Evolutionary conservation across 2,329 filamentous ascomycete species (phyloP), one percentile per base, ranked within the genome.

Genomic region (Aureobasidium sp.): DNA sequence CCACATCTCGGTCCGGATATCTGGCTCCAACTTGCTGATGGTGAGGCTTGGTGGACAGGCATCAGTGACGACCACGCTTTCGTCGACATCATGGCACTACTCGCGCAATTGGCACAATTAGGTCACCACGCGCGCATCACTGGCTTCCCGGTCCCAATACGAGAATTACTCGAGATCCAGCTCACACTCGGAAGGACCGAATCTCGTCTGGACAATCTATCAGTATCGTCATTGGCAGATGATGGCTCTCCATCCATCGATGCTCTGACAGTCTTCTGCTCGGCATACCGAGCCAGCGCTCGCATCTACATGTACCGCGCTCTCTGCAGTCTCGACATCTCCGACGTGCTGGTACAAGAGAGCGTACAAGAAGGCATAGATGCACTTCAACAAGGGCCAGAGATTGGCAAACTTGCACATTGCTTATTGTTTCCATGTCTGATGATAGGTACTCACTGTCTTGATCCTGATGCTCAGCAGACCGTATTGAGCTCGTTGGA

Each of bases 241-340:
- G 39, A 44, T 27, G 39, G 29, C 39, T 21, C 14, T 10, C 37
- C 21, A 5, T 44, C 51, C 5, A n/a, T 55, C 51, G 51, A 55
- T 29, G 51, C 51, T 5, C 29, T 55, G 1, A 44, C 51, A 14
- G 21, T 55, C 21, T 55, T 55, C 39, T 55, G 51, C 29, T 55
- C 51, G 13, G 51, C 51, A 8, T 55, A 55, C 13, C 51, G 51
- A 13, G 39, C 51, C 29, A 44, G 21, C n/a, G 51, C 51, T 5
- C 51, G 51, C 9, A 55, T 55, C 7, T 55, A 55, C 29, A 55
- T 55, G 51, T 55, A 55, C n/a, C 51, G 51, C 11, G 51, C 39
- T 3, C 29, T 55, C 16, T 55, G 51, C 39, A 55, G 30, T n/a
- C 51, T 55, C n/a, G 39, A 55, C 14, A 55, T 34, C 9, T 42